Evolutionary conservation across 305 asterid species (phyloP).

Genomic region (Solanum chacoense): DNA sequence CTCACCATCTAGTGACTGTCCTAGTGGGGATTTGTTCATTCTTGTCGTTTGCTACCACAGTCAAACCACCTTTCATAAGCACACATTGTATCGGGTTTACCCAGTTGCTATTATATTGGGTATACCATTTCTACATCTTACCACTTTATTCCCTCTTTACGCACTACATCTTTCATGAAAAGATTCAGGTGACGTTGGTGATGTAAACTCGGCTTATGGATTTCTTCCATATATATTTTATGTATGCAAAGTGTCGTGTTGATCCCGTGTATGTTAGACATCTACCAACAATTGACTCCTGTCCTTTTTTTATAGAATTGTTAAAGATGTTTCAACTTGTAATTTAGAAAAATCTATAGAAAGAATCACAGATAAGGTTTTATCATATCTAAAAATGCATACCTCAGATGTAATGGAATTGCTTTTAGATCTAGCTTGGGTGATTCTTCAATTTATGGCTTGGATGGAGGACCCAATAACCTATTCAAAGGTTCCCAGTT

Average conservation of each 20-base stretch:
- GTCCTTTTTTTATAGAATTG: neutral
- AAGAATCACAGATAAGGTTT: neutral
- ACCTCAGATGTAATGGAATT: neutral
- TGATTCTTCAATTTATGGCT: neutral
- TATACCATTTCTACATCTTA: neutral
- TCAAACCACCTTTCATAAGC: neutral
- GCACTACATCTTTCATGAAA: neutral
- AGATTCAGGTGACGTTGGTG: neutral
- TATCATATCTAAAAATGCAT: neutral
- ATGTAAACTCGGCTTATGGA: fast-evolving
- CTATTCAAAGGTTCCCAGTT: neutral
- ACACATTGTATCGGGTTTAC: neutral
- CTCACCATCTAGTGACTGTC: neutral
- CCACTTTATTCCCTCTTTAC: neutral
- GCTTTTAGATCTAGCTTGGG: neutral
- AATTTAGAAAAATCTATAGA: no score
- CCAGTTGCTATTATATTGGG: neutral
- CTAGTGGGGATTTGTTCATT: neutral
- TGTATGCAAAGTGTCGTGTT: neutral
- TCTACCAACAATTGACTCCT: fast-evolving
- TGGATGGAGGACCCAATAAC: neutral
- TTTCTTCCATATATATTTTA: neutral
- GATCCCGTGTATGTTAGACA: neutral
- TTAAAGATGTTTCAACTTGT: neutral
- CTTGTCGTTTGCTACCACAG: neutral